Evolutionary conservation across 441 rosid species (phyloP).

Genomic region (Pelargonium cotyledonis): DNA sequence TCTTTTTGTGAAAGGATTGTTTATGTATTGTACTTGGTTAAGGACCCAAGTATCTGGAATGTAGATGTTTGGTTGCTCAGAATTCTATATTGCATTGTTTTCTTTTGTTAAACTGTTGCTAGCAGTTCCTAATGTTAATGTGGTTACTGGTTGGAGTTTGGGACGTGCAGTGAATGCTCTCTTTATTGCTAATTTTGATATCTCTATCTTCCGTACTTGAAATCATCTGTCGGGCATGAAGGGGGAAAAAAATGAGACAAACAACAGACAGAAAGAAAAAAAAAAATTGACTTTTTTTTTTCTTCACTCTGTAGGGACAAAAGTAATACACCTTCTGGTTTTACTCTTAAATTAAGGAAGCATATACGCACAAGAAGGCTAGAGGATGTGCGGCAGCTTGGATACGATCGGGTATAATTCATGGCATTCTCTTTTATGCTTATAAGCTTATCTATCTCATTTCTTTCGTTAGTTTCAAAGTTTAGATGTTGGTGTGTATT

Average conservation of each 20-base stretch:
- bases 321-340: conserved; percentile 95
- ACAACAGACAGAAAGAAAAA: no score
- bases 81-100: not conserved
- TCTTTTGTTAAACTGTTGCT: not conserved
- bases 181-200: not conserved
- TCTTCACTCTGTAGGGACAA: conserved; percentile 55
- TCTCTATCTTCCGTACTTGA: not conserved
- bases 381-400: conserved; percentile 96
- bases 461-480: not conserved
- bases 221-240: not conserved
- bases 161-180: not conserved
- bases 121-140: not conserved
- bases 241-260: no score
- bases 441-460: not conserved
- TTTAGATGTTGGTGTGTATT: not conserved
- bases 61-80: not conserved
- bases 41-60: not conserved
- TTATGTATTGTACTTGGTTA: not conserved
- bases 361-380: conserved; percentile 92
- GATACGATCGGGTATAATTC: conserved; percentile 78
- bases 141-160: not conserved
- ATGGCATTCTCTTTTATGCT: not conserved
- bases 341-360: conserved; percentile 85
- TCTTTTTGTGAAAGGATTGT: not conserved
- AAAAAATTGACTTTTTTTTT: not conserved